phyloP scores from a whole-genome alignment of 1,284 basidiomycete genomes.

The Cryptococcus maquisensis region DNA sequence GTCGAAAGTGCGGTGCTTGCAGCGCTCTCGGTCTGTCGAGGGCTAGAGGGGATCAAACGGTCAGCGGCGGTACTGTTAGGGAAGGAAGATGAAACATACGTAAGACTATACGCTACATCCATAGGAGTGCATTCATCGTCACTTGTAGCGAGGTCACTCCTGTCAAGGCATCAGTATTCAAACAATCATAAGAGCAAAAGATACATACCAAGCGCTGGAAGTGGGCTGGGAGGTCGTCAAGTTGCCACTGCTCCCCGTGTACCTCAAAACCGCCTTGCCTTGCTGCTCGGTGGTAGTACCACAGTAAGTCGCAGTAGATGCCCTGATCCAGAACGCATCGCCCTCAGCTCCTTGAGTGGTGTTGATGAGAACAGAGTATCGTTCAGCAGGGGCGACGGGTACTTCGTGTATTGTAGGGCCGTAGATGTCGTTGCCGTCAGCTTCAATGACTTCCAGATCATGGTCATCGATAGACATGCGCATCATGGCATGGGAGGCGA shows the following conservation, averaged over 20 bases:
- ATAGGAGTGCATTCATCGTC: constrained; percentile 5
- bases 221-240: background rate
- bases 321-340: constrained; percentile 35
- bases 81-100: constrained; percentile 3
- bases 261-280: background rate
- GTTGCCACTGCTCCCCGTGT: background rate
- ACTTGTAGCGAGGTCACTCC: background rate
- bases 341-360: constrained; percentile 21
- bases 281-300: background rate
- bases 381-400: constrained; percentile 24
- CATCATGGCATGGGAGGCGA: constrained; percentile 12
- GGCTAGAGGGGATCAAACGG: constrained; percentile 18
- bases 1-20: constrained; percentile 13
- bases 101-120: constrained; percentile 16
- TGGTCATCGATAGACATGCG: constrained; percentile 30
- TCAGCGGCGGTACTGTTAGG: background rate
- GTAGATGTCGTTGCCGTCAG: constrained; percentile 26
- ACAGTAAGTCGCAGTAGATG: background rate
- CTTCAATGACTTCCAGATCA: constrained; percentile 24
- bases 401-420: constrained; percentile 23
- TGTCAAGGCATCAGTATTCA: background rate
- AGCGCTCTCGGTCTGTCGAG: constrained; percentile 21
- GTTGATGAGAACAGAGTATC: constrained; percentile 37
- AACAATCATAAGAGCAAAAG: background rate
- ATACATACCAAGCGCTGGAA: constrained; percentile 4